Percentiles rank a stretch among this genome's conserved stretches.
Evolutionary conservation across 257 asterid genomes (phyloP).

Genomic region (Solanum pennellii): DNA sequence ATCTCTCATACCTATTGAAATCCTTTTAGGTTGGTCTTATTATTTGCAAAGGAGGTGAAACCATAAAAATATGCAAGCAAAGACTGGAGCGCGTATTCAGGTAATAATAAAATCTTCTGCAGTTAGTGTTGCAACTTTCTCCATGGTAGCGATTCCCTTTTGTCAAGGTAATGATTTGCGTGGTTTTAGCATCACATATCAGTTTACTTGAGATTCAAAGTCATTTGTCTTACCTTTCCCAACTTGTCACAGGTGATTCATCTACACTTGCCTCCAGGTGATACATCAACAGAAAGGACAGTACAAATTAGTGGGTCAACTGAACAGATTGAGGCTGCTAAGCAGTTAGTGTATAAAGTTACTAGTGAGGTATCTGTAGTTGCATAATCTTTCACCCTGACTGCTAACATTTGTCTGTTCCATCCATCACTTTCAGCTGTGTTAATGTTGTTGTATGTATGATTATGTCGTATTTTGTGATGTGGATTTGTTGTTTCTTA

Average conservation of each 20-base stretch:
- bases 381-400: not conserved
- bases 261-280: constrained; percentile 25
- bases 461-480: not conserved
- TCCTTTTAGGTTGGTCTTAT: constrained; percentile 55
- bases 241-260: not conserved
- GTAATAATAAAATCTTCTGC: constrained; percentile 16
- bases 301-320: constrained; percentile 15
- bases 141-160: not conserved
- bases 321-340: constrained; percentile 15
- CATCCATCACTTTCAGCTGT: not conserved
- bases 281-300: constrained; percentile 7
- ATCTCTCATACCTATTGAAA: not conserved
- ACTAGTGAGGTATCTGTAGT: constrained; percentile 9
- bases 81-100: constrained; percentile 91
- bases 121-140: not conserved
- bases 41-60: constrained; percentile 90
- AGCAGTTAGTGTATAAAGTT: constrained; percentile 14
- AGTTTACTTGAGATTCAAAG: not conserved
- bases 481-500: not conserved
- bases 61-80: constrained; percentile 69
- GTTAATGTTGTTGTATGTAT: not conserved
- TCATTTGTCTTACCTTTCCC: not conserved
- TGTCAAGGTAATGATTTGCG: not conserved
- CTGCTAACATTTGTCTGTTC: not conserved
- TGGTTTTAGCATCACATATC: not conserved